Percentiles rank a stretch among this genome's conserved stretches.
Evolutionary conservation across 225 moss, liverwort and hornwort species (phyloP).

Genomic region (Sphagnum tenellum): DNA sequence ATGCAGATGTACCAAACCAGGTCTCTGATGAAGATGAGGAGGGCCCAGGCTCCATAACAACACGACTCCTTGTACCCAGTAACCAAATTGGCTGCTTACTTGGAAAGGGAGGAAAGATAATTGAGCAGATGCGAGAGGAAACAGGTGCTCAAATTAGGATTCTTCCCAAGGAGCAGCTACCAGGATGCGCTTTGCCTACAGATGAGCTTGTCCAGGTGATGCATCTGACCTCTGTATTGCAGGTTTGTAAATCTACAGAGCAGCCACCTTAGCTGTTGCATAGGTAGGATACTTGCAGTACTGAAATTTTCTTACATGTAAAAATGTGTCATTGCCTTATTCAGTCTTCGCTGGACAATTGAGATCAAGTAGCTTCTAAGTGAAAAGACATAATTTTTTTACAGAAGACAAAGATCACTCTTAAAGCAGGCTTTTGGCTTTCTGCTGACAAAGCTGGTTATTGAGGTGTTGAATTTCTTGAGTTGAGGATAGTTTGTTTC

Average conservation of each 20-base stretch:
- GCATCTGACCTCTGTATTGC: neutral
- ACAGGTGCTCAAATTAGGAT: conserved; percentile 96
- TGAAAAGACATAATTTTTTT: too few species aligned
- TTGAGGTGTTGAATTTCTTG: neutral
- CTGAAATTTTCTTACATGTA: too few species aligned
- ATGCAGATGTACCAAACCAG: conserved; percentile 47
- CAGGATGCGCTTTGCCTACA: conserved; percentile 71
- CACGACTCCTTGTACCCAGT: conserved; percentile 88
- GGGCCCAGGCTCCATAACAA: conserved; percentile 52
- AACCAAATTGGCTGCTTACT: conserved; percentile 97
- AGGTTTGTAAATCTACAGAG: too few species aligned
- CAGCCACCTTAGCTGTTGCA: too few species aligned
- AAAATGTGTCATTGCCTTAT: too few species aligned
- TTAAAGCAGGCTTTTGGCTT: neutral
- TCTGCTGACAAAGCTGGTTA: neutral
- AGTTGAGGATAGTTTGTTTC: neutral
- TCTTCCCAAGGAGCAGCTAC: conserved; percentile 92
- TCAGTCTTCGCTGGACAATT: too few species aligned
- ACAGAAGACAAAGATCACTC: too few species aligned
- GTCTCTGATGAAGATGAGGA: conserved; percentile 86
- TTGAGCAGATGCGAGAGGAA: conserved; percentile 90
- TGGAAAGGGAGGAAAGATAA: conserved; percentile 94
- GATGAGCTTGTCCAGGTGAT: conserved; percentile 97
- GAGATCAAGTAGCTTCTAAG: too few species aligned
- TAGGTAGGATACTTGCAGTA: too few species aligned